Evolutionary conservation across 768 basidiomycete genomes (phyloP).

Genomic region (Agaricus blazei): DNA sequence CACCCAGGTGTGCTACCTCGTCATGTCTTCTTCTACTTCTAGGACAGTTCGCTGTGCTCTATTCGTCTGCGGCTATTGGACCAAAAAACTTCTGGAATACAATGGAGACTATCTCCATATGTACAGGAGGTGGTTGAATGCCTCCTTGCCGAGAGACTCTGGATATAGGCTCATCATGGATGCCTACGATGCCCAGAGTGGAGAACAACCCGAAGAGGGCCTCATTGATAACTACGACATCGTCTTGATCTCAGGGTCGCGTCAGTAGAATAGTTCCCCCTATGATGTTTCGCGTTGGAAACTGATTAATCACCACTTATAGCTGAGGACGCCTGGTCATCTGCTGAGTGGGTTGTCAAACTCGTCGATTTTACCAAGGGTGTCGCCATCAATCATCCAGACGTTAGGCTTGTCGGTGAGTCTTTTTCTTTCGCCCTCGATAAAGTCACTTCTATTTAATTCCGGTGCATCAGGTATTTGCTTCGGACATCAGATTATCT

Average conservation of each 20-base stretch:
- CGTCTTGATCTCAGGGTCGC: constrained; percentile 77
- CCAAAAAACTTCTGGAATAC: constrained; percentile 31
- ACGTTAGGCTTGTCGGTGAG: constrained; percentile 43
- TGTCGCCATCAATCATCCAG: no score
- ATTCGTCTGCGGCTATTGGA: constrained; percentile 59
- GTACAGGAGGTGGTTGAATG: constrained; percentile 40
- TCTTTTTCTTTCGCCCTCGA: background rate
- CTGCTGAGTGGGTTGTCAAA: constrained; percentile 68
- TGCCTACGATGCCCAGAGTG: constrained; percentile 57
- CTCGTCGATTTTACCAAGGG: constrained; percentile 52
- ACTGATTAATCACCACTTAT: background rate
- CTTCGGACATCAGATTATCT: constrained; percentile 79
- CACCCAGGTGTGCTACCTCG: background rate
- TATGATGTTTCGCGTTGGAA: no score
- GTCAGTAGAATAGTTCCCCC: constrained; percentile 28
- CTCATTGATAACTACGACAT: constrained; percentile 55
- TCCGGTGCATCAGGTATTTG: constrained; percentile 60
- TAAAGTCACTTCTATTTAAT: background rate
- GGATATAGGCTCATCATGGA: constrained; percentile 44
- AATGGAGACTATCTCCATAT: constrained; percentile 54
- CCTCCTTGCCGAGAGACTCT: constrained; percentile 17
- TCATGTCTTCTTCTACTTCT: background rate
- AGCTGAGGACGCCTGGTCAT: constrained; percentile 78
- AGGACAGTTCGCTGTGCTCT: constrained; percentile 30
- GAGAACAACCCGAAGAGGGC: constrained; percentile 55